These are phyloP conservation scores for Kluyveromyces sp. DNA, from an alignment of 1,139 yeast genomes.

Conservation along the genomic window DNA sequence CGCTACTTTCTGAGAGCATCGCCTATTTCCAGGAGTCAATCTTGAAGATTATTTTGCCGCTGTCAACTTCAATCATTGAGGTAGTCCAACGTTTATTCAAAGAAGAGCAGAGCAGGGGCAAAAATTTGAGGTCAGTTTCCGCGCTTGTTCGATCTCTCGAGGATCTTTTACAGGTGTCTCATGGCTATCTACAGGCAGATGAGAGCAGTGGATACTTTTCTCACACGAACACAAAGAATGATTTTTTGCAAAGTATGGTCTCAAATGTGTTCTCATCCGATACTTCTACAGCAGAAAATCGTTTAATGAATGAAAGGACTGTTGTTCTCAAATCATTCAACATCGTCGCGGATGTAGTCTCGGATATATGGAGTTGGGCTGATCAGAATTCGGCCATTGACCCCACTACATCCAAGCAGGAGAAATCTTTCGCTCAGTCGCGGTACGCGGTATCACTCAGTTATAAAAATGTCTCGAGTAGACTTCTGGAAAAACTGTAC, in stretches of 20 bases:
- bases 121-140: slow-evolving; percentile 35
- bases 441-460: slow-evolving; percentile 57
- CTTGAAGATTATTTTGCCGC: slow-evolving; percentile 29
- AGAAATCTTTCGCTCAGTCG: slow-evolving; percentile 30
- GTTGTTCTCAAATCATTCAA: slow-evolving; percentile 58
- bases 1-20: slow-evolving; percentile 30
- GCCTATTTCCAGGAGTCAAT: slow-evolving; percentile 27
- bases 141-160: slow-evolving; percentile 60
- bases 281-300: slow-evolving; percentile 50
- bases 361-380: slow-evolving; percentile 69
- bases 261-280: slow-evolving; percentile 86
- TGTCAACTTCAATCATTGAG: slow-evolving; percentile 30
- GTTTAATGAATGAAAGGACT: slow-evolving; percentile 48
- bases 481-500: slow-evolving; percentile 61
- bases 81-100: slow-evolving; percentile 22
- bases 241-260: slow-evolving; percentile 31
- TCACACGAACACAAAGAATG: slow-evolving; percentile 20
- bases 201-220: slow-evolving; percentile 25
- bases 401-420: slow-evolving; percentile 13
- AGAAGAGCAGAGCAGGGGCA: slow-evolving; percentile 21
- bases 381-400: slow-evolving; percentile 38
- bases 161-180: slow-evolving; percentile 54
- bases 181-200: slow-evolving; percentile 41
- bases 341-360: slow-evolving; percentile 49
- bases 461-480: slow-evolving; percentile 65